These are phyloP conservation scores for Circinella minor DNA, from an alignment of 371 early-diverging fungal genomes.

Conservation along the genomic window DNA sequence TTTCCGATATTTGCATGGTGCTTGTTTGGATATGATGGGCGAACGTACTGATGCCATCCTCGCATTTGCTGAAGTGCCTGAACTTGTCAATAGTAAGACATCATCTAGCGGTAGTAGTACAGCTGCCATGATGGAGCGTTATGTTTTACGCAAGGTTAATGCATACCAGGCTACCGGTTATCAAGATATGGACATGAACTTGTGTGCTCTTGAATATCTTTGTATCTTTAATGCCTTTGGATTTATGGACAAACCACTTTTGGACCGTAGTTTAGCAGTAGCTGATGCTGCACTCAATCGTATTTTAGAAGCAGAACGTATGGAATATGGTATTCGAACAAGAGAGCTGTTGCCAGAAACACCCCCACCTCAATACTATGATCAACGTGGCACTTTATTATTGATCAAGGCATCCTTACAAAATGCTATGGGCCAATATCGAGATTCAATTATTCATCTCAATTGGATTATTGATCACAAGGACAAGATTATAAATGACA, in stretches of 20 bases:
- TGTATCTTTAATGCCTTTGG: slow-evolving; percentile 63
- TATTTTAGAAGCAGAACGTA: slow-evolving; percentile 48
- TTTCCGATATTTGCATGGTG: slow-evolving; percentile 63
- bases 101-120: slow-evolving; percentile 21
- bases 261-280: slow-evolving; percentile 40
- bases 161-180: slow-evolving; percentile 57
- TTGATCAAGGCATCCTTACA: slow-evolving; percentile 46
- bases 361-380: slow-evolving; percentile 48
- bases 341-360: slow-evolving; percentile 48
- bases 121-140: slow-evolving; percentile 58
- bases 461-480: slow-evolving; percentile 68
- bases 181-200: slow-evolving; percentile 55
- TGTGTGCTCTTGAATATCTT: slow-evolving; percentile 63
- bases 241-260: slow-evolving; percentile 51
- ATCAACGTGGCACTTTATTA: slow-evolving; percentile 48
- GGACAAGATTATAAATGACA: slow-evolving; percentile 51
- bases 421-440: slow-evolving; percentile 44
- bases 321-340: slow-evolving; percentile 49
- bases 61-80: slow-evolving; percentile 51
- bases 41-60: slow-evolving; percentile 53
- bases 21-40: slow-evolving; percentile 57
- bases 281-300: slow-evolving; percentile 46
- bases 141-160: slow-evolving; percentile 59
- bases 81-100: slow-evolving; percentile 47
- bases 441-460: slow-evolving; percentile 49